These are phyloP conservation scores for Wickerhamiella sergipiensis DNA, from an alignment of 805 yeast genomes.

Conservation along the genomic window DNA sequence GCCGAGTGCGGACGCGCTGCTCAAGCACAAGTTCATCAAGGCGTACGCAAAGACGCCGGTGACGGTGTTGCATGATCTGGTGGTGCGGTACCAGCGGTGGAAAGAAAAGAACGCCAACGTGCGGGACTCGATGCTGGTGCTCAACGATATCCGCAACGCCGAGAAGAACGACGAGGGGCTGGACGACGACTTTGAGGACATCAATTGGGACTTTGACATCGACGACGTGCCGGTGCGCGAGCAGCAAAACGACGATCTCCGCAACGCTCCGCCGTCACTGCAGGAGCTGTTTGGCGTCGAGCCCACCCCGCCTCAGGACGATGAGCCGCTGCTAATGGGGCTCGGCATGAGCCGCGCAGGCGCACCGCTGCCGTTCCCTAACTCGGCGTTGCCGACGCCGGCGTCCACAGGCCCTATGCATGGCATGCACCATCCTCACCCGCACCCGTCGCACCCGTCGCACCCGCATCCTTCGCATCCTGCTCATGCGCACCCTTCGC, in stretches of 20 bases:
- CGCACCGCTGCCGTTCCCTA: neutral
- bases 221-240: conserved; percentile 4
- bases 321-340: neutral
- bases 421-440: neutral
- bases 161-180: conserved; percentile 30
- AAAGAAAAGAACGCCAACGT: conserved; percentile 41
- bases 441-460: too few species aligned
- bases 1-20: conserved; percentile 71
- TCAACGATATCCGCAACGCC: conserved; percentile 15
- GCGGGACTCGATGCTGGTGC: conserved; percentile 26
- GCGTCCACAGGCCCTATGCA: neutral
- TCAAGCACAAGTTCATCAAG: conserved; percentile 60
- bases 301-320: neutral
- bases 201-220: conserved; percentile 21
- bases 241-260: conserved; percentile 8
- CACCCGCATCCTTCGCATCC: too few species aligned
- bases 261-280: conserved; percentile 60
- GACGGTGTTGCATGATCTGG: conserved; percentile 51
- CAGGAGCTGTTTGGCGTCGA: conserved; percentile 52
- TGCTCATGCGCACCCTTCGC: too few species aligned
- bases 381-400: neutral
- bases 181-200: conserved; percentile 20
- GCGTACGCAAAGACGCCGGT: conserved; percentile 49
- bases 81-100: conserved; percentile 39
- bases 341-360: neutral